These are phyloP conservation scores for Fusarium sarcochroum DNA, from an alignment of 2,329 filamentous ascomycete genomes.

Conservation along the genomic window DNA sequence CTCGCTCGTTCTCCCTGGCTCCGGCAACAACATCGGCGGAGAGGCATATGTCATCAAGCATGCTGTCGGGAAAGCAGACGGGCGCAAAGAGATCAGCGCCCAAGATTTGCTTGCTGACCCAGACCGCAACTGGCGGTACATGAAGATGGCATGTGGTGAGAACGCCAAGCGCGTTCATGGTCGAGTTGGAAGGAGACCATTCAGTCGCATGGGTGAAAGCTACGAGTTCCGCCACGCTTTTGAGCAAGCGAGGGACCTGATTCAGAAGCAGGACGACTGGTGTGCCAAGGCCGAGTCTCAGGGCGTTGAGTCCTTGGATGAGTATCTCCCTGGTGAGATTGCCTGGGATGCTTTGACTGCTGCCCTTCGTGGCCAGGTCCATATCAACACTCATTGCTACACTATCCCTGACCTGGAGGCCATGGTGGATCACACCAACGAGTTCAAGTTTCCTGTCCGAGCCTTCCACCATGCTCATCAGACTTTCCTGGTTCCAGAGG, in stretches of 20 bases:
- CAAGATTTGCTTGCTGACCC: slow-evolving; percentile 76
- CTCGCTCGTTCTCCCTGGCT: slow-evolving; percentile 75
- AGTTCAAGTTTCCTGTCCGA: slow-evolving; percentile 76
- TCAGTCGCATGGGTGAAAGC: slow-evolving; percentile 76
- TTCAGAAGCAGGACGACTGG: slow-evolving; percentile 77
- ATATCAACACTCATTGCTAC: slow-evolving; percentile 80
- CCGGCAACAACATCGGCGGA: slow-evolving; percentile 80
- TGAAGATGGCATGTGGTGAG: slow-evolving; percentile 84
- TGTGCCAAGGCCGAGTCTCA: slow-evolving; percentile 68
- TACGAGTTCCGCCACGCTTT: slow-evolving; percentile 79
- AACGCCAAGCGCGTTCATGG: slow-evolving; percentile 76
- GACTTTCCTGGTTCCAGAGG: slow-evolving; percentile 75
- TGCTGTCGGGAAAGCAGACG: slow-evolving; percentile 71
- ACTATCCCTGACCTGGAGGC: slow-evolving; percentile 77
- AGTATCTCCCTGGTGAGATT: slow-evolving; percentile 73
- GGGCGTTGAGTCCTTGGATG: slow-evolving; percentile 65
- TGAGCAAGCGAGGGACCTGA: slow-evolving; percentile 70
- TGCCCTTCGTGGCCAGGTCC: slow-evolving; percentile 75
- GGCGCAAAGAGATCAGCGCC: slow-evolving; percentile 73
- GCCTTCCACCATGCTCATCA: slow-evolving; percentile 80
- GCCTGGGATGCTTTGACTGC: slow-evolving; percentile 74
- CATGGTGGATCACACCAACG: slow-evolving; percentile 78
- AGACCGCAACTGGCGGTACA: slow-evolving; percentile 75
- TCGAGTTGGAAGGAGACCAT: slow-evolving; percentile 65
- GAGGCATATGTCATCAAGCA: slow-evolving; percentile 80